Base-by-base conservation (phyloP, 352 stramenopile species). In the Phytophthora rubi region DNA sequence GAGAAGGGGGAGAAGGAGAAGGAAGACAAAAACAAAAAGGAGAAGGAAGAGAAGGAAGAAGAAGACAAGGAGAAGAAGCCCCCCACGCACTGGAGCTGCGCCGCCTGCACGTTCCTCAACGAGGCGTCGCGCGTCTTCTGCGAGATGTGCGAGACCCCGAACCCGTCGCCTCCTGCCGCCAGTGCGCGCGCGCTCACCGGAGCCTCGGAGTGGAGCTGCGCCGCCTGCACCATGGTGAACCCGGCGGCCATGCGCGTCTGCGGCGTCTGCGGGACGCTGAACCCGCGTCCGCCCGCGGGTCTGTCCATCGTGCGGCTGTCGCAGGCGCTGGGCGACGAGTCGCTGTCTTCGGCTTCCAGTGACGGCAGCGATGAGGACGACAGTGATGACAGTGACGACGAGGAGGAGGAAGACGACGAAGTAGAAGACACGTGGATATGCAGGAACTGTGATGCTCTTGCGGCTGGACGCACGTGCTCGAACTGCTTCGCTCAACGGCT, bases 201-300 rank as follows among this genome's bases (percentile, higher is more conserved):
- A 6, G 48, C 62, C 2, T 66, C 59, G 2, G 72, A 89, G 10
- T 93, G 85, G 84, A 90, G 68, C 63, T 92, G 86, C 52, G 76
- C 84, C 18, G 81, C 85, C 39, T 93, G 85, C 42, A 94, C 85
- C 18, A 85, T 92, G 77, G 83, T 86, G 60, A 94, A 92, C 39
- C 65, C 80, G 32, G 60, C 74, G 49, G 72, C 68, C 15, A 77
- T 80, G 70, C 81, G 83, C 1, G 37, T 85, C 32, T 92, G 84
- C 35, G 79, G 51, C 7, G 54, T 92, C 10, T 92, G 85, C 44
- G 86, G 83, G 6, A 88, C 82, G 59, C 78, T 87, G 55, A 94
- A 94, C 48, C 84, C 84, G 58, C 77, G 88, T n/a, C 77, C 62
- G 59, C 12, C 35, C 35, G 35, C 30, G 51, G 68, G 61, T 64